Evolutionary conservation across 306 rosid genomes (phyloP).

Genomic region (Phaseolus lunatus): DNA sequence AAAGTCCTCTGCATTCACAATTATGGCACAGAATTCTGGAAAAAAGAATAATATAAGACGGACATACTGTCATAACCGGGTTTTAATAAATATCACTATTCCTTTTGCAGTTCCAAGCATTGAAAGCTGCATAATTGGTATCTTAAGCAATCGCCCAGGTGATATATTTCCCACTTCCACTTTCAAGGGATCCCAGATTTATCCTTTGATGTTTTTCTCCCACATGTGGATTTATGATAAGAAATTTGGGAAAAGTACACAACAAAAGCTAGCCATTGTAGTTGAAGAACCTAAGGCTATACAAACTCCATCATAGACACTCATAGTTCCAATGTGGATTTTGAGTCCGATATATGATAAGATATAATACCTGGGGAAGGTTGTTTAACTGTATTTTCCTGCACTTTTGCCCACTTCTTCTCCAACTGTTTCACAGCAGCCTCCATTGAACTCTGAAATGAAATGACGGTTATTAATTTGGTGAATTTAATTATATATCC

Average conservation of each 20-base stretch:
- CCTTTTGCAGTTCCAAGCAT: constrained; percentile 21
- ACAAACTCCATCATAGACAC: background rate
- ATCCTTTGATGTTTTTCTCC: constrained; percentile 16
- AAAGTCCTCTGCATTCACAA: constrained; percentile 18
- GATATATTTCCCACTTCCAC: background rate
- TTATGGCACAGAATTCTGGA: background rate
- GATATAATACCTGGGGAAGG: constrained; percentile 75
- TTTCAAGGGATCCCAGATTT: constrained; percentile 17
- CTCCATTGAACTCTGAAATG: constrained; percentile 72
- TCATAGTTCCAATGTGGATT: background rate
- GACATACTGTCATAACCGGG: background rate
- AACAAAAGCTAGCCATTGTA: background rate
- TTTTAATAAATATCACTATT: background rate
- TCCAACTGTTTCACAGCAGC: constrained; percentile 63
- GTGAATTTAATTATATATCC: constrained; percentile 1
- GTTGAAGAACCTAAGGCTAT: background rate
- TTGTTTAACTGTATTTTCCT: constrained; percentile 71
- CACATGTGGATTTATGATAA: background rate
- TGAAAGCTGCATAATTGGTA: constrained; percentile 18
- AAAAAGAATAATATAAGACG: background rate
- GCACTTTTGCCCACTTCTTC: constrained; percentile 70
- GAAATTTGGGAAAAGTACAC: background rate
- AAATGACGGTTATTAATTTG: constrained; percentile 8
- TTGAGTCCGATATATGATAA: background rate
- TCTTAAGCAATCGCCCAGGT: constrained; percentile 1